Evolutionary conservation across 2,329 filamentous ascomycete genomes (phyloP), one percentile per base, ranked within the genome.

Genomic region (Cladosporium phlei): DNA sequence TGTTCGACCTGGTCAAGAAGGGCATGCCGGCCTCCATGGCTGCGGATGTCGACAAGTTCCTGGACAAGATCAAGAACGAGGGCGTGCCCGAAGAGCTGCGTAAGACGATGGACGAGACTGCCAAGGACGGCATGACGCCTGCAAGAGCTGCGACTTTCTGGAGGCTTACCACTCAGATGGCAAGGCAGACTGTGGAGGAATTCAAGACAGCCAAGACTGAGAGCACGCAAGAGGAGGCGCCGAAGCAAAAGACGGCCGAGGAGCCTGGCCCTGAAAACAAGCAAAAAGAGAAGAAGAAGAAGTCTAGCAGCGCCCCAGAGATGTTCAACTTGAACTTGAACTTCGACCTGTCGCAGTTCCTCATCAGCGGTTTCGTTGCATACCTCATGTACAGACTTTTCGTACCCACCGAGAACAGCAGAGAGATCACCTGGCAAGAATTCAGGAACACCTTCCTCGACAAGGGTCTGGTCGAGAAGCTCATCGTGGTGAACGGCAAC

Each of bases 381-480:
- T 86, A 82, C 61, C 71, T 85, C 46, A 63, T 82, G 38, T 84
- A 81, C 66, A 72, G 77, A 47, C 74, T 78, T 53, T 70, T 91
- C 47, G 76, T 88, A 49, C 83, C 83, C 3, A 76, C 77, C 16
- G 82, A 86, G 53, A 76, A 74, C 52, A 75, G 72, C 46, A 75
- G 82, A 60, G 91, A 98, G 64, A 96, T 98, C 49, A 97, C 93
- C 46, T 98, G 89, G 88, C 90, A 98, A 69, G 93, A 98, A 70
- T 88, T 98, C 70, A 78, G 87, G 53, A 90, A 82, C 57, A 93
- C 88, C 24, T 97, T 95, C 75, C 75, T 98, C 51, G 89, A 96
- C 69, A 96, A 95, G 74, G 93, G 93, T 6, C 77, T 98, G 19
- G 90, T 98, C 16, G 87, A 96, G 70, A 96, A 90, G 72, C 77